These are phyloP conservation scores for Didymella pinodella DNA, from an alignment of 2,329 filamentous ascomycete genomes.

Conservation along the genomic window DNA sequence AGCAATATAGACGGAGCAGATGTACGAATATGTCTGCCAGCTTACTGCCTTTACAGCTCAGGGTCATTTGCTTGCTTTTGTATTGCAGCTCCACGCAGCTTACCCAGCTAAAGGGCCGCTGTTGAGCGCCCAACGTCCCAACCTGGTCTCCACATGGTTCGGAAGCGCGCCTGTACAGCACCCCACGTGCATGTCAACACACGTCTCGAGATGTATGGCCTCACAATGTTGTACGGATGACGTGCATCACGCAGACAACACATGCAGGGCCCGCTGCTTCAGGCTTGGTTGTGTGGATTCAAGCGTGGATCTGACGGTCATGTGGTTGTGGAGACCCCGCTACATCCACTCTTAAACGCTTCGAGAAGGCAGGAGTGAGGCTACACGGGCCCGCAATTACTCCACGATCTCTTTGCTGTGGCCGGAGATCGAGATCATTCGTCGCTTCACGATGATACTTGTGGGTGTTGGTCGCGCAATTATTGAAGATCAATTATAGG, in stretches of 20 bases:
- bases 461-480: neutral
- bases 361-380: slow-evolving; percentile 11
- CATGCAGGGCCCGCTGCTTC: slow-evolving; percentile 14
- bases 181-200: slow-evolving; percentile 11
- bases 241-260: slow-evolving; percentile 18
- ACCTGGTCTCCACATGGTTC: slow-evolving; percentile 16
- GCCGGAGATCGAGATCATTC: neutral
- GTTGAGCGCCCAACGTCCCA: slow-evolving; percentile 13
- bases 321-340: slow-evolving; percentile 14
- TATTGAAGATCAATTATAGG: neutral
- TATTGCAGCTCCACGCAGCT: slow-evolving; percentile 5
- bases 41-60: neutral
- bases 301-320: slow-evolving; percentile 13
- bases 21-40: neutral
- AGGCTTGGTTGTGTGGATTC: neutral
- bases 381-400: slow-evolving; percentile 9
- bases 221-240: slow-evolving; percentile 16
- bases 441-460: neutral
- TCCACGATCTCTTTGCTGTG: slow-evolving; percentile 1
- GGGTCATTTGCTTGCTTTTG: slow-evolving; percentile 13
- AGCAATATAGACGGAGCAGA: neutral
- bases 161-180: slow-evolving; percentile 1
- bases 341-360: slow-evolving; percentile 9
- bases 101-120: slow-evolving; percentile 1
- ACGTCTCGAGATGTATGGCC: neutral